A percentile compares a stretch with the other conserved stretches of the same genome.
Conservation (phyloP, 495 filamentous ascomycete genomes). For the Neurospora sp. region DNA sequence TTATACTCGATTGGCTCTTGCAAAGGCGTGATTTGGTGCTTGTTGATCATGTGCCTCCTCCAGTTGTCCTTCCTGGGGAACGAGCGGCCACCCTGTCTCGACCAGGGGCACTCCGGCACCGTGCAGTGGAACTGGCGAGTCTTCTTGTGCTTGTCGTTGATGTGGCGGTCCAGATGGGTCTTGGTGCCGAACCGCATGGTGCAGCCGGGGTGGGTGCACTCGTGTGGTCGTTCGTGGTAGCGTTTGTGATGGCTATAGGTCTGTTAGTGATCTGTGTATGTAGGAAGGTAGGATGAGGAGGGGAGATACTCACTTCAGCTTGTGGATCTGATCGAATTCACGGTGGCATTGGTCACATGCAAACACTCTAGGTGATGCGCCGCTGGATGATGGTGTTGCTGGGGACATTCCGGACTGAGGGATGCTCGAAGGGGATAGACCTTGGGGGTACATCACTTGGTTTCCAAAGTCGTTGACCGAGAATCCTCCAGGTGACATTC, state of each 20-base stretch:
- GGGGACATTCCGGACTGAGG: neutral
- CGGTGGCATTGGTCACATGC: slow-evolving; percentile 33
- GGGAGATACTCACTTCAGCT: slow-evolving; percentile 32
- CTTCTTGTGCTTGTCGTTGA: slow-evolving; percentile 42
- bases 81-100: slow-evolving; percentile 33
- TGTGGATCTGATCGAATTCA: slow-evolving; percentile 35
- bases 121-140: slow-evolving; percentile 40
- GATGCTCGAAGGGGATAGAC: neutral
- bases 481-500: neutral
- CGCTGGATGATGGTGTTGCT: slow-evolving; percentile 11
- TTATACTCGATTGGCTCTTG: slow-evolving; percentile 18
- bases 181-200: slow-evolving; percentile 40
- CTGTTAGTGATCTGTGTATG: neutral
- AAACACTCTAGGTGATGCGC: slow-evolving; percentile 20
- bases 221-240: slow-evolving; percentile 38
- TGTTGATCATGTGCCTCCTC: slow-evolving; percentile 41
- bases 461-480: neutral
- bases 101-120: slow-evolving; percentile 34
- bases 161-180: slow-evolving; percentile 41
- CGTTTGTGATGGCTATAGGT: slow-evolving; percentile 33
- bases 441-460: neutral
- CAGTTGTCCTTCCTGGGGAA: slow-evolving; percentile 45
- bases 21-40: slow-evolving; percentile 27
- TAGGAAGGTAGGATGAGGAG: neutral
- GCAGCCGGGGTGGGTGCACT: slow-evolving; percentile 31